Conservation (phyloP, 768 basidiomycete genomes). For the Calocera viscosa region DNA sequence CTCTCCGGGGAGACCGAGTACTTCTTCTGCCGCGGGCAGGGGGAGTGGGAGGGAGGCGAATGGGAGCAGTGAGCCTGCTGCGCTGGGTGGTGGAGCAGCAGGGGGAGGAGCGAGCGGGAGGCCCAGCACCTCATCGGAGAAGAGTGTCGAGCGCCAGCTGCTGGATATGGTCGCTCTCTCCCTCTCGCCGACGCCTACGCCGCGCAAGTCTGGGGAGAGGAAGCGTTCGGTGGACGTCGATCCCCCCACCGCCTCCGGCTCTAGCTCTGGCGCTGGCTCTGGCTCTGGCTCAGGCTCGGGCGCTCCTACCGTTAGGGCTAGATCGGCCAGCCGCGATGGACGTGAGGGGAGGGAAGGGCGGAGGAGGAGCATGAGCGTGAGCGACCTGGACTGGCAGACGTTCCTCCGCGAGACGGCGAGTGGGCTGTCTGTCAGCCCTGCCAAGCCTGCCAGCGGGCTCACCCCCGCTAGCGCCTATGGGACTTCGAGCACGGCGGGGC, state of each 20-base stretch:
- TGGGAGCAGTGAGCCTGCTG: too few relatives aligned
- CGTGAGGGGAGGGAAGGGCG: neutral
- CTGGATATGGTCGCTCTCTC: neutral
- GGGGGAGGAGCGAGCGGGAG: too few relatives aligned
- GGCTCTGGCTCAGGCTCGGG: neutral
- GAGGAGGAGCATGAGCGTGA: neutral
- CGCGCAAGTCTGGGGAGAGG: neutral
- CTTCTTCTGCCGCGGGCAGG: neutral
- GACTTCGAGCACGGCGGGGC: neutral
- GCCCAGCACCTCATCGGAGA: neutral
- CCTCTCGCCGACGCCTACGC: constrained; percentile 27
- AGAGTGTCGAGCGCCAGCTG: neutral
- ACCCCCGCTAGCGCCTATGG: neutral
- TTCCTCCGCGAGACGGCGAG: neutral
- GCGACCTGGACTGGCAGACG: constrained; percentile 5
- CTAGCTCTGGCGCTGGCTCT: neutral
- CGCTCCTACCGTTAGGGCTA: neutral
- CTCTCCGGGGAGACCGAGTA: neutral
- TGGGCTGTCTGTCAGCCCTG: neutral
- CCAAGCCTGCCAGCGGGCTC: neutral
- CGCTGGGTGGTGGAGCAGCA: too few relatives aligned
- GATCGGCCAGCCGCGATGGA: neutral
- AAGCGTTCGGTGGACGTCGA: too few relatives aligned
- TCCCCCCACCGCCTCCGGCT: too few relatives aligned
- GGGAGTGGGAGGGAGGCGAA: too few relatives aligned